A percentile compares a stretch with the other conserved stretches of the same genome.
Conservation (phyloP, 164 flowering plant genomes). For the Malania oleifera region DNA sequence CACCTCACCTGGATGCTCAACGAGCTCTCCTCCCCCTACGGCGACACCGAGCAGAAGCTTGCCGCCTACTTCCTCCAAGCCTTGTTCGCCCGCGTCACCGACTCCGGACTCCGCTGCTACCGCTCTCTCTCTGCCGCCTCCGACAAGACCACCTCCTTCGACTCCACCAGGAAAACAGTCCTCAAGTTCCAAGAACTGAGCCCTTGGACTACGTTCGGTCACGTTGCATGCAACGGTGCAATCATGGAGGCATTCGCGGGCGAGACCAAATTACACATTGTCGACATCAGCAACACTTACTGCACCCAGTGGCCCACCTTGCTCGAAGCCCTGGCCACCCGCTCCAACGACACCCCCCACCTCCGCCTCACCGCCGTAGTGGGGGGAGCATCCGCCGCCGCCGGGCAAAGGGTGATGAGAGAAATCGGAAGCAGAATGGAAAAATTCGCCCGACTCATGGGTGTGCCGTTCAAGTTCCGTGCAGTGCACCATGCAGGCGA, state of each 20-base stretch:
- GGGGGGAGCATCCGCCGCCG: constrained; percentile 11
- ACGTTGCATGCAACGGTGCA: constrained; percentile 90
- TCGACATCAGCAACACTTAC: constrained; percentile 76
- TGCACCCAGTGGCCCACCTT: constrained; percentile 99
- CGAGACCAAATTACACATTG: constrained; percentile 64
- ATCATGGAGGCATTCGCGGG: constrained; percentile 88
- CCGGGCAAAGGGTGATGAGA: constrained; percentile 56
- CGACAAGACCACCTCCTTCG: constrained; percentile 72
- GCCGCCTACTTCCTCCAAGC: constrained; percentile 85
- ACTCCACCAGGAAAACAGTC: constrained; percentile 64
- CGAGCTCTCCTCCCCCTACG: constrained; percentile 87
- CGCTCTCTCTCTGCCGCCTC: constrained; percentile 49
- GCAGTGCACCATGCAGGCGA: constrained; percentile 60
- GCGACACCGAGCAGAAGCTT: constrained; percentile 88
- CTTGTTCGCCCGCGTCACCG: constrained; percentile 70
- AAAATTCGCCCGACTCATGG: constrained; percentile 95
- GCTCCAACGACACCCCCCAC: constrained; percentile 82
- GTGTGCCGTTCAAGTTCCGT: constrained; percentile 83
- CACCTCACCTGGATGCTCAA: constrained; percentile 98
- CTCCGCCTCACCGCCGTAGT: constrained; percentile 72
- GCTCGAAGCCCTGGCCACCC: constrained; percentile 86
- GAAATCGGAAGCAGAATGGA: constrained; percentile 82
- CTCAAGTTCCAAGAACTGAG: constrained; percentile 93
- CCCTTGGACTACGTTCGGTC: constrained; percentile 96
- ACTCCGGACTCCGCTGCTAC: constrained; percentile 58